Evolutionary conservation across 176 grass and related monocot genomes (phyloP), one percentile per base, ranked within the genome.

Genomic region (Ensete ventricosum): DNA sequence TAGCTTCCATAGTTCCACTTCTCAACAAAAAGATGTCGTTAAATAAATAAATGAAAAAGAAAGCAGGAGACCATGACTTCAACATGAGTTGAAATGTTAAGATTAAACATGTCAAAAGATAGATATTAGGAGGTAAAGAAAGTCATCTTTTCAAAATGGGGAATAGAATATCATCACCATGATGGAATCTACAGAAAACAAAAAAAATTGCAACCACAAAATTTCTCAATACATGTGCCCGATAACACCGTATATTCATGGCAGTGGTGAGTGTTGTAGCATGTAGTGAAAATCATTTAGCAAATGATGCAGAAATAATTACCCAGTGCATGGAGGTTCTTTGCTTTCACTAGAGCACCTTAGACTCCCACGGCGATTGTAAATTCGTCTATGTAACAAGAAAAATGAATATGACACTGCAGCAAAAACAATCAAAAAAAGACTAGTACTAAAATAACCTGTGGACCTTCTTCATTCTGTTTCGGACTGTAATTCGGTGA

Each of bases 241-340:
- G 1, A 4, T n/a, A 7, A 3, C 2, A 60, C 57, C 5, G 4
- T 70, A 9, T 16, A 14, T 65, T 65, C 13, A 29, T n/a, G 43
- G 14, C 9, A 9, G 34, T 6, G 25, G 25, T 60, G 10, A 2
- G 3, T 51, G 11, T 2, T n/a, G 11, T 14, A 49, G 25, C 50
- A 50, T 25, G 13, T 50, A 34, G 5, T 21, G 43, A 50, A 68
- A 68, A 9, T 16, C 11, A 81, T 72, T 62, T 6, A 43, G 34
- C 54, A 1, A 21, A 48, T 51, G 57, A 82, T 81, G 13, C 8
- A 73, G 69, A 50, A 72, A 53, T 49, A 49, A 76, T 82, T 99
- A 99, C 95, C 95, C 95, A 50, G 90, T 94, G 74, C 95, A 99
- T 17, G 90, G 95, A 87, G 95, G 95, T 76, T 86, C 95, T 83